Percentiles rank a stretch among this genome's conserved stretches.
These are phyloP conservation scores for Parathielavia hyrcaniae DNA, from an alignment of 495 filamentous ascomycete genomes.

Conservation along the genomic window DNA sequence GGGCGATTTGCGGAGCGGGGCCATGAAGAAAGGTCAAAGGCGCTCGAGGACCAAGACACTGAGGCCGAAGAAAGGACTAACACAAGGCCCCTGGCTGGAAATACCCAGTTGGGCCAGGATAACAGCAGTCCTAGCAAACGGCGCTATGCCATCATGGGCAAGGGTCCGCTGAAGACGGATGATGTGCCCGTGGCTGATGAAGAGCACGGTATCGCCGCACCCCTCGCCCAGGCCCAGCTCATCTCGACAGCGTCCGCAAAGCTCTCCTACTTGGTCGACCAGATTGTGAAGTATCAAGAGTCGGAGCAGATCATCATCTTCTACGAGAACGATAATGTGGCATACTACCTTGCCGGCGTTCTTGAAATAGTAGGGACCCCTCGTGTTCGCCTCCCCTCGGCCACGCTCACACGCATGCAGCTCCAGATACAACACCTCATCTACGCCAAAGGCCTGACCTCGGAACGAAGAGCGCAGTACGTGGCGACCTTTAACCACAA, in stretches of 20 bases:
- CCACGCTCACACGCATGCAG: slow-evolving; percentile 24
- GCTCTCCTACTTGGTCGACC: slow-evolving; percentile 75
- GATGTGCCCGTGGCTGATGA: background rate
- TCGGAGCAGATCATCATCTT: slow-evolving; percentile 87
- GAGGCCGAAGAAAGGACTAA: background rate
- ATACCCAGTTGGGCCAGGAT: slow-evolving; percentile 34
- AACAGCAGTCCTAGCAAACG: slow-evolving; percentile 23
- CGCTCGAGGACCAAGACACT: slow-evolving; percentile 19
- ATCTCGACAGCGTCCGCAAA: slow-evolving; percentile 81
- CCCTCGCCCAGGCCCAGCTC: slow-evolving; percentile 56
- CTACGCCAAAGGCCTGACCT: slow-evolving; percentile 63
- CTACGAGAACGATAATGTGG: slow-evolving; percentile 80
- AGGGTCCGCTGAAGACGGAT: slow-evolving; percentile 1
- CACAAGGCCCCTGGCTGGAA: slow-evolving; percentile 33
- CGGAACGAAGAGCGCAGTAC: slow-evolving; percentile 59
- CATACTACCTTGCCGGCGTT: slow-evolving; percentile 74
- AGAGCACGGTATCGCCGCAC: slow-evolving; percentile 32
- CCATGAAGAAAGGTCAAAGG: slow-evolving; percentile 27
- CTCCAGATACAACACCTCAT: slow-evolving; percentile 72
- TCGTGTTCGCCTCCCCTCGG: slow-evolving; percentile 5
- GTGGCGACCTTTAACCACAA: slow-evolving; percentile 70
- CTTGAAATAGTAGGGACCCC: slow-evolving; percentile 53
- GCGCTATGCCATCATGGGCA: slow-evolving; percentile 25
- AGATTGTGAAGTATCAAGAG: slow-evolving; percentile 57
- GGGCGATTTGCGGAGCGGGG: slow-evolving; percentile 36